Evolutionary conservation across 2,329 filamentous ascomycete species (phyloP).

Genomic region (Ophiostoma perfectum): DNA sequence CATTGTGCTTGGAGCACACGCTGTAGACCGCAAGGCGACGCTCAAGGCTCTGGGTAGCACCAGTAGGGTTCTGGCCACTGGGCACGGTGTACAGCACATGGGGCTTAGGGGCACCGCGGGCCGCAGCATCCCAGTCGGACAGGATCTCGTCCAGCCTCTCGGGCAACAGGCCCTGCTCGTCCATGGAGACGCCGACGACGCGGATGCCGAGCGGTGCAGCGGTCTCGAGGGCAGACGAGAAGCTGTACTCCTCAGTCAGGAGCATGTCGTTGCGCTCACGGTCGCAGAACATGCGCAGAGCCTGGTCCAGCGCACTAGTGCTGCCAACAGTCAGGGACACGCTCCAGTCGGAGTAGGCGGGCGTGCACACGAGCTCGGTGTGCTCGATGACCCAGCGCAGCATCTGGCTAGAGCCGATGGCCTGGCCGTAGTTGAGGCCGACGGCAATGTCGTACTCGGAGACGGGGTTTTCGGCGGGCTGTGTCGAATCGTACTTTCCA

Average conservation of each 20-base stretch:
- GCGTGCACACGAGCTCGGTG: constrained; percentile 81
- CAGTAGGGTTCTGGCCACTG: constrained; percentile 87
- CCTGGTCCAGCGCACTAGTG: constrained; percentile 79
- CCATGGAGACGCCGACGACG: constrained; percentile 47
- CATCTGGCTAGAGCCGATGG: constrained; percentile 78
- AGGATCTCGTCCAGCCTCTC: constrained; percentile 49
- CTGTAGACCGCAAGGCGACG: constrained; percentile 68
- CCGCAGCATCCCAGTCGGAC: constrained; percentile 43
- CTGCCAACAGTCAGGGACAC: constrained; percentile 79
- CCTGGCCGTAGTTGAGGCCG: constrained; percentile 88
- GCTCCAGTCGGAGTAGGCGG: constrained; percentile 86
- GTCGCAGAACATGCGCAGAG: constrained; percentile 73
- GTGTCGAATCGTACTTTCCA: constrained; percentile 76
- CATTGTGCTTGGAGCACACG: constrained; percentile 75
- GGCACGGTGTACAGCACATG: constrained; percentile 57
- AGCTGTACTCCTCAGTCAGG: constrained; percentile 86
- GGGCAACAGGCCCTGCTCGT: constrained; percentile 50
- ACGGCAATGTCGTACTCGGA: constrained; percentile 69
- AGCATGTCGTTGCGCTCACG: constrained; percentile 66
- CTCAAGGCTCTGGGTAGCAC: constrained; percentile 67
- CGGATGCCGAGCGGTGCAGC: constrained; percentile 49
- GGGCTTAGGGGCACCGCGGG: constrained; percentile 44
- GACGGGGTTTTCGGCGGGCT: constrained; percentile 33
- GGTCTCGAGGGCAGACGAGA: constrained; percentile 64
- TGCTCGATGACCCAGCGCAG: constrained; percentile 90